A percentile compares a stretch with the other conserved stretches of the same genome.
Evolutionary conservation across 352 stramenopile species (phyloP).

Genomic region (Aphanomyces invadans): DNA sequence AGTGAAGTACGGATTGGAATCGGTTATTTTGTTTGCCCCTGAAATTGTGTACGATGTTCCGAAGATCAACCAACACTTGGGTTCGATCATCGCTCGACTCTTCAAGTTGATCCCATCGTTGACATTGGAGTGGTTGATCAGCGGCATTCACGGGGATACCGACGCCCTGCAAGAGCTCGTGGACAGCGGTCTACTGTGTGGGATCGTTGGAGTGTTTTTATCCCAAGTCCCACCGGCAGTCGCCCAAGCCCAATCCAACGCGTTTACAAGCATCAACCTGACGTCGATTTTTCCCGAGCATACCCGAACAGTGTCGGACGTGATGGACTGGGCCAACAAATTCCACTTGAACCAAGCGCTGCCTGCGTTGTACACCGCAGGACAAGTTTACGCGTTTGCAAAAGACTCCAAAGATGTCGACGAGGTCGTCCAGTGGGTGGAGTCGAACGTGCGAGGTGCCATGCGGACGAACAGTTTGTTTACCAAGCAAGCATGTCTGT

Average conservation of each 20-base stretch:
- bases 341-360: conserved; percentile 50
- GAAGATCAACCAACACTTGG: conserved; percentile 69
- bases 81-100: conserved; percentile 61
- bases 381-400: conserved; percentile 47
- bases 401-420: conserved; percentile 37
- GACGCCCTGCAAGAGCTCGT: conserved; percentile 64
- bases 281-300: conserved; percentile 37
- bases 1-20: conserved; percentile 50
- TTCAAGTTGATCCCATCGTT: conserved; percentile 46
- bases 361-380: conserved; percentile 37
- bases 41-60: conserved; percentile 77
- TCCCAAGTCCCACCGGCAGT: conserved; percentile 24
- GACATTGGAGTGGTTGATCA: conserved; percentile 63
- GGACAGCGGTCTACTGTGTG: conserved; percentile 56
- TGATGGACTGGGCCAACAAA: conserved; percentile 64
- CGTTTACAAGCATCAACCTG: neutral
- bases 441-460: conserved; percentile 38
- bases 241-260: neutral
- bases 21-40: conserved; percentile 44
- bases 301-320: conserved; percentile 39
- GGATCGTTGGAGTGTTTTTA: conserved; percentile 38
- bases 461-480: conserved; percentile 54
- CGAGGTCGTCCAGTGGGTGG: conserved; percentile 54
- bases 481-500: conserved; percentile 50
- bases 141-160: conserved; percentile 37